These are phyloP conservation scores for Teratosphaeria destructans DNA, from an alignment of 2,329 filamentous ascomycete genomes.

Conservation along the genomic window DNA sequence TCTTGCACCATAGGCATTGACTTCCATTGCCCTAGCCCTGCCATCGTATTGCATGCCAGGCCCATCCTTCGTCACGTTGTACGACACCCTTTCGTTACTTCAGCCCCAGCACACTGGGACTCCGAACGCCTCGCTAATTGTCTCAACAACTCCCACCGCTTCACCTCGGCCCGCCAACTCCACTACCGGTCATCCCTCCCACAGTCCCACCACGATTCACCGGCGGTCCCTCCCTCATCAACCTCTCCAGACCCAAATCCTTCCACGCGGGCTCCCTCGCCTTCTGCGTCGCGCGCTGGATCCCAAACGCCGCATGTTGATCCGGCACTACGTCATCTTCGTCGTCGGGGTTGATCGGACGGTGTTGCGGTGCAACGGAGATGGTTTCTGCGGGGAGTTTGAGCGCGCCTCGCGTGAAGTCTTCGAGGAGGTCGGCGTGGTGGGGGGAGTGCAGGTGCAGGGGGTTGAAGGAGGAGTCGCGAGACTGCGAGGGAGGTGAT, in stretches of 20 bases:
- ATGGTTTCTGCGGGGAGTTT: slow-evolving; percentile 54
- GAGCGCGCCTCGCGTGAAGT: slow-evolving; percentile 31
- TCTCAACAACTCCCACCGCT: neutral
- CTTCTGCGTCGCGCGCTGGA: slow-evolving; percentile 67
- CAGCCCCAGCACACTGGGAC: neutral
- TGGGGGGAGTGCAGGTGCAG: slow-evolving; percentile 63
- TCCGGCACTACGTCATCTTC: slow-evolving; percentile 83
- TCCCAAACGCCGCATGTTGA: slow-evolving; percentile 79
- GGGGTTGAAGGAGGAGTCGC: slow-evolving; percentile 66
- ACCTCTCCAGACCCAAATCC: slow-evolving; percentile 60
- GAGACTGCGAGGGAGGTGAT: slow-evolving; percentile 34
- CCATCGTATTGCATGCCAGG: no score
- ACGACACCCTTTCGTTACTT: neutral
- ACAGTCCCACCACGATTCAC: slow-evolving; percentile 4
- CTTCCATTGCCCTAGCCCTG: no score
- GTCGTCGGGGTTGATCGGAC: slow-evolving; percentile 77
- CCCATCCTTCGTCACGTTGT: no score
- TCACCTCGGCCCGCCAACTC: neutral
- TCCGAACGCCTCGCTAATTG: neutral
- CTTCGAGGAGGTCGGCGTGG: slow-evolving; percentile 68
- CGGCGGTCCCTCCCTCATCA: slow-evolving; percentile 56
- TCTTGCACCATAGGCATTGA: no score
- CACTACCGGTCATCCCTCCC: neutral
- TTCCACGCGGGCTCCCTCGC: slow-evolving; percentile 65
- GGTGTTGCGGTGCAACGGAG: slow-evolving; percentile 67